phyloP scores from a whole-genome alignment of 257 asterid species.

The Orobanche coerulescens region DNA sequence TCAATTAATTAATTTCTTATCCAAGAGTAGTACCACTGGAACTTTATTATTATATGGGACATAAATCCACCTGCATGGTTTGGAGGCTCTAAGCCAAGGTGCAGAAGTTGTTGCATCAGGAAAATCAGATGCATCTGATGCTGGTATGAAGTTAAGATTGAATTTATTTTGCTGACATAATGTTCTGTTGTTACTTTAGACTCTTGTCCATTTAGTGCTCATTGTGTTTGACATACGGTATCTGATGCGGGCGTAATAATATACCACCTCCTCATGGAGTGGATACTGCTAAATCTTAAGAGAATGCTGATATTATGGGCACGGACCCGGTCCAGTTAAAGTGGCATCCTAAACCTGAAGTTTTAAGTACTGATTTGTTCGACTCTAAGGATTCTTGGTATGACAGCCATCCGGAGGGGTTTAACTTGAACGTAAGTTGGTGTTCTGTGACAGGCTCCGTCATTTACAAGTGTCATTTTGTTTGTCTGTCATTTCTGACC shows the following conservation, averaged over 20 bases:
- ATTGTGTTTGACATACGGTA: slow-evolving; percentile 34
- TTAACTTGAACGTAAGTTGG: slow-evolving; percentile 56
- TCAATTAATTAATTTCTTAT: too few species aligned
- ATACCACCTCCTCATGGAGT: slow-evolving; percentile 37
- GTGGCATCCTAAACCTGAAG: slow-evolving; percentile 72
- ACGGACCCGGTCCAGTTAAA: slow-evolving; percentile 38
- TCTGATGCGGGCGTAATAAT: slow-evolving; percentile 67
- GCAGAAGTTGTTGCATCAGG: slow-evolving; percentile 83
- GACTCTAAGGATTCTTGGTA: slow-evolving; percentile 75
- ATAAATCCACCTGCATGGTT: too few species aligned
- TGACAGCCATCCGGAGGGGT: slow-evolving; percentile 74
- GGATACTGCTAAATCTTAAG: slow-evolving; percentile 7
- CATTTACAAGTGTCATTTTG: too few species aligned
- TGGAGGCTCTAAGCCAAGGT: slow-evolving; percentile 67
- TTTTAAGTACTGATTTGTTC: slow-evolving; percentile 47
- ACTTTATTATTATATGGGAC: too few species aligned
- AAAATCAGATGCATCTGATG: slow-evolving; percentile 50
- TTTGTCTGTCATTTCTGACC: too few species aligned
- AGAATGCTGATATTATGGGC: slow-evolving; percentile 34
- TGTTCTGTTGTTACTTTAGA: slow-evolving; percentile 13
- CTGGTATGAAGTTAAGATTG: slow-evolving; percentile 54
- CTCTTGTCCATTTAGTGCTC: slow-evolving; percentile 25
- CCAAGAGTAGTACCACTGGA: too few species aligned
- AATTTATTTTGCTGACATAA: slow-evolving; percentile 10
- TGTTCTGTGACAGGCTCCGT: too few species aligned